Base-by-base conservation (phyloP, 768 basidiomycete genomes). In the Amanita muscaria region DNA sequence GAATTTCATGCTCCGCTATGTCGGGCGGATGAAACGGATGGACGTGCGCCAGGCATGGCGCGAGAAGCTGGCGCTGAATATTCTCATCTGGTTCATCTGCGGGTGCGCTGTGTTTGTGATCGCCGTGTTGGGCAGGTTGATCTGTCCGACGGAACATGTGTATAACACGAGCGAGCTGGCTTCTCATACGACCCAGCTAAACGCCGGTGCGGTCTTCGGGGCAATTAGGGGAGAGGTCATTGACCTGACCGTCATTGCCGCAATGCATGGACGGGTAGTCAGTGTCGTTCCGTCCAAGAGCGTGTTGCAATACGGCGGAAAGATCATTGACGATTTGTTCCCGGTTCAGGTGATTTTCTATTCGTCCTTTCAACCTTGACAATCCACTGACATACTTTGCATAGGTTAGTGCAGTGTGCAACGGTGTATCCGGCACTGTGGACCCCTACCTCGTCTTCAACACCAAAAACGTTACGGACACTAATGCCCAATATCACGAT, bases 11-110 rank as follows among this genome's bases (percentile, higher is more conserved):
- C 65, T 99, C 33, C 70, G 63, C 8, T 80, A 75, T 59, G 50
- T 88, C 43, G 92, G 94, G 1, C 74, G 88, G 22, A 96, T 97
- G 92, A 96, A 97, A 66, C 83, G 94, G 5, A 61, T 83, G 50
- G 96, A 99, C 55, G 73, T 99, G 18, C 79, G 86, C 19, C 91
- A 97, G 62, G 96, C 96, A 1, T 99, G 96, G 96, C 70, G 94
- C 47, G 96, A 98, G 65, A 98, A 99, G 63, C 70, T 97, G 1
- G 88, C 90, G 3, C 76, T 97, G 57, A 97, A 98, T 62, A 63
- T 99, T 47, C 69, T 99, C 64, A 98, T 99, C 54, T 97, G 93
- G 94, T 79, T 96, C 57, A 69, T 88, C 23, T 97, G 92, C 51
- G 83, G 63, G n/a, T 79, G 79, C 53, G 83, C 90, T 1, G 73